Base-by-base conservation (phyloP, 305 asterid species). In the Fraxinus platypoda region DNA sequence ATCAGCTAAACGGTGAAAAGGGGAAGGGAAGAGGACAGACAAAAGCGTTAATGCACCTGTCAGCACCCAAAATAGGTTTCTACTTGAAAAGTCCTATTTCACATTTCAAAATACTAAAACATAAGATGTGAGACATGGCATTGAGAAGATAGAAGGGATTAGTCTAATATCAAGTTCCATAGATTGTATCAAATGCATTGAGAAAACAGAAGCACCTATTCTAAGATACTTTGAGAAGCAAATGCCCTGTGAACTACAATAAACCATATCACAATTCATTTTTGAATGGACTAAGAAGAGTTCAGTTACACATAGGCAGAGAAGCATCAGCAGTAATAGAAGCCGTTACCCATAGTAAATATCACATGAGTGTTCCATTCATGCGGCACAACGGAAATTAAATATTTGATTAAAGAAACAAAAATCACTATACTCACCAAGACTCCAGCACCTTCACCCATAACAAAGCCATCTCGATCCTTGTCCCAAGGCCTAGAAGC, bases 371-470 rank as follows among this genome's bases (percentile, higher is more conserved):
- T 33, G 34, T 26, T 70, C 33, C 35, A 76, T 66, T 64, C 33
- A 46, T 57, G 49, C 3, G 3, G 31, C 62, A n/a, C 33, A 74
- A 41, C 28, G 71, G 13, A 19, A 26, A 30, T 8, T 21, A 5
- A 19, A 54, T 33, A 54, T 19, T 17, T 8, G 23, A 75, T 15
- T 28, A 21, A 75, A 78, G 37, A 2, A 70, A 76, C 79, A 84
- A 59, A 19, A 31, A 78, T 33, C 6, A 19, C 64, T 6, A 70
- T 74, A 80, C 87, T 85, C 87, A 94, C 99, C 98, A 96, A 86
- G 68, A 96, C 95, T 68, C 99, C 46, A 8, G 46, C 46, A 38
- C 46, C 46, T 38, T 38, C 46, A 38, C 46, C 46, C 46, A 38
- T 38, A 38, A 38, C 46, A 38, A 38, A 38, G 46, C 13, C 46